phyloP scores from a whole-genome alignment of 345 rosid species.

The Bretschneidera sinensis region DNA sequence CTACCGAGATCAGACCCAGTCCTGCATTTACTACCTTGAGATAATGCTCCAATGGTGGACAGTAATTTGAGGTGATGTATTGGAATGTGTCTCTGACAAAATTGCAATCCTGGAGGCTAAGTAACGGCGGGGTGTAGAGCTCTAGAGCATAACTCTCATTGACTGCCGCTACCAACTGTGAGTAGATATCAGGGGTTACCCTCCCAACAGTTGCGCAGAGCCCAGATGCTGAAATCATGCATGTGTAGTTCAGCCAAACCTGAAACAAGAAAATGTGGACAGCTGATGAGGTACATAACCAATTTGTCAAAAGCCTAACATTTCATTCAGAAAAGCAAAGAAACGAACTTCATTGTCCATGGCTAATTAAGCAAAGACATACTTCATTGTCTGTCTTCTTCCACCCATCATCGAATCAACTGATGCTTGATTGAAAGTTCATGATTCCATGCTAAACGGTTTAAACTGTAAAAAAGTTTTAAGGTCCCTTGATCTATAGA shows the following conservation, averaged over 20 bases:
- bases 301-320: no score
- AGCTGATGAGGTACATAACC: neutral
- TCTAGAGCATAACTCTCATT: conserved; percentile 77
- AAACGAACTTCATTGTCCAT: no score
- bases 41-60: conserved; percentile 65
- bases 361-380: no score
- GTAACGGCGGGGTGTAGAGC: conserved; percentile 85
- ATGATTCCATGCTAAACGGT: no score
- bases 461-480: no score
- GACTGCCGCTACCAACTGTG: conserved; percentile 70
- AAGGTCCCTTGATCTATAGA: no score
- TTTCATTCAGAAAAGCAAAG: no score
- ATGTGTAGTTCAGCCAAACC: conserved; percentile 75
- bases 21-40: conserved; percentile 78
- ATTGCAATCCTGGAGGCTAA: conserved; percentile 79
- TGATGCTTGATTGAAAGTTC: no score
- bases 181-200: conserved; percentile 56
- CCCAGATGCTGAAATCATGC: conserved; percentile 47
- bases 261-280: conserved; percentile 15
- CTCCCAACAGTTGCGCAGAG: conserved; percentile 73
- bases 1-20: conserved; percentile 72
- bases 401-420: no score
- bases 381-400: no score
- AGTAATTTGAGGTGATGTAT: conserved; percentile 63
- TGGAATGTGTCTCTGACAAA: conserved; percentile 77